Base-by-base conservation (phyloP, 2,329 filamentous ascomycete genomes). In the Verticillium klebahnii region DNA sequence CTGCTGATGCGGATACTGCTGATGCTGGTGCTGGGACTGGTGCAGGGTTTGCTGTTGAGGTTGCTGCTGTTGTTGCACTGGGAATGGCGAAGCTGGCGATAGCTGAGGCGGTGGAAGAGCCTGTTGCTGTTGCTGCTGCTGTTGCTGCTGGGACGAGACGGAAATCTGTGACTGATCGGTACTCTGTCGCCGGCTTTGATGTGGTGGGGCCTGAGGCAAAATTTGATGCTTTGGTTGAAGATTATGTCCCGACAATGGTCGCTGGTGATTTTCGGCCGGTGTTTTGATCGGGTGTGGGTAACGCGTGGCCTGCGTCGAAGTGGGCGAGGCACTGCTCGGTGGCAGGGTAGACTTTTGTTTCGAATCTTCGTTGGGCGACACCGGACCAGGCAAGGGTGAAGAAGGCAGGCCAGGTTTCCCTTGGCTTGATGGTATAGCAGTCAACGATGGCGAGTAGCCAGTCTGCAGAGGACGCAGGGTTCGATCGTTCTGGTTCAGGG, bases 401-500 rank as follows among this genome's bases (percentile, higher is more conserved):
- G 39, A 14, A 14, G 57, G 57, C 14, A 50, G 5, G 7, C 9
- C 19, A 52, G n/a, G 11, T 25, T 52, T 40, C 14, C 57, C 37
- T 14, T 25, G 37, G 15, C 29, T 58, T 34, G n/a, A 19, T 17
- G 25, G 9, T 8, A 50, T 29, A 25, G 39, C 25, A 3, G 37
- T 31, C 7, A 50, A 9, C 5, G 57, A 58, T 17, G 57, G 57
- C 19, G 57, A 58, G 37, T 58, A 40, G 2, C 37, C 37, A 8
- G 25, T 65, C 17, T 55, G 67, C 7, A 69, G 58, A 39, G 68
- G 66, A 5, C 63, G 66, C 12, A 73, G 71, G 1, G 73, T 65
- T 14, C 71, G 69, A 25, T 77, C 74, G 60, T 69, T 74, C 64
- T 66, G 57, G 6, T 15, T n/a, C 14, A 15, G 5, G 15, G 15